These are phyloP conservation scores for Chaetomium globosum DNA, from an alignment of 2,329 filamentous ascomycete species.

Conservation along the genomic window DNA sequence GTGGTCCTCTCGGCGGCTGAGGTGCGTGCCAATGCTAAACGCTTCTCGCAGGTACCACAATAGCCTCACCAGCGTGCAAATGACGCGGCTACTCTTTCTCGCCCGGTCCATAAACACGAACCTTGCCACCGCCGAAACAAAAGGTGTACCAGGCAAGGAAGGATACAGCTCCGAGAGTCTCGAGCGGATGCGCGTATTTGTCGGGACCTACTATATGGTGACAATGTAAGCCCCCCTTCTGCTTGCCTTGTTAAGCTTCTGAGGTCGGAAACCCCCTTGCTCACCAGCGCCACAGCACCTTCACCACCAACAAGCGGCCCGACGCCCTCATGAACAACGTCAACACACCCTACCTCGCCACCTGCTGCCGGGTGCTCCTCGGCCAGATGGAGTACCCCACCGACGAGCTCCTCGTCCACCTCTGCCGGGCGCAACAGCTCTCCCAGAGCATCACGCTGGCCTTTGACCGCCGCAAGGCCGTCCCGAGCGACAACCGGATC, in stretches of 20 bases:
- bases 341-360: slow-evolving; percentile 49
- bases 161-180: slow-evolving; percentile 40
- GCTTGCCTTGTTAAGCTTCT: not conserved
- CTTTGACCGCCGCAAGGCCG: slow-evolving; percentile 41
- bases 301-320: slow-evolving; percentile 47
- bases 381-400: slow-evolving; percentile 48
- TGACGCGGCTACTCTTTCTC: slow-evolving; percentile 54
- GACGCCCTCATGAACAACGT: slow-evolving; percentile 55
- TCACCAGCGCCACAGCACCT: slow-evolving; percentile 32
- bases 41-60: slow-evolving; percentile 49
- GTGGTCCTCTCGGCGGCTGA: slow-evolving; percentile 24
- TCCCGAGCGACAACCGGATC: slow-evolving; percentile 38
- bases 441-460: slow-evolving; percentile 51
- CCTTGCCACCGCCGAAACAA: slow-evolving; percentile 44
- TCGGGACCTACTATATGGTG: slow-evolving; percentile 55
- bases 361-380: slow-evolving; percentile 49
- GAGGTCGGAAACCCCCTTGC: not conserved
- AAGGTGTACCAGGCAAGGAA: slow-evolving; percentile 30
- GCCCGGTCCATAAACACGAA: slow-evolving; percentile 51
- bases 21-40: not conserved
- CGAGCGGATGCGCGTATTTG: slow-evolving; percentile 52
- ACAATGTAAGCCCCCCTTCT: slow-evolving; percentile 46
- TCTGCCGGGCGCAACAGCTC: slow-evolving; percentile 53
- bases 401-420: slow-evolving; percentile 50
- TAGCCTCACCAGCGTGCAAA: slow-evolving; percentile 53